Evolutionary conservation across 257 asterid species (phyloP), one percentile per base, ranked within the genome.

Genomic region (Petunia axillaris): DNA sequence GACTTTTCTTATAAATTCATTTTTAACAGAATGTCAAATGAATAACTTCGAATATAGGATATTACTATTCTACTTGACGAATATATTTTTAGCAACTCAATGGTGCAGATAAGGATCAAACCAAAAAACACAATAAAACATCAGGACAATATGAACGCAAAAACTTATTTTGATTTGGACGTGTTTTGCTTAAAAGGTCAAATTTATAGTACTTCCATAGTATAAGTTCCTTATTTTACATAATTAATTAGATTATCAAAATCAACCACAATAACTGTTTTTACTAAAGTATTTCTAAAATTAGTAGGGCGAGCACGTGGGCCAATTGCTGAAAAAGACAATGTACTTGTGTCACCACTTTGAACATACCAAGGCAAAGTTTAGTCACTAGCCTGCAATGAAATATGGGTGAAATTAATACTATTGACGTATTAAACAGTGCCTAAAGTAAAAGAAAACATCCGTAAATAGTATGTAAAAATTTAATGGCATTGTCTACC

Each of bases 401-500:
- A n/a, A 55, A 16, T 77, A 77, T 38, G 16, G 36, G 64, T 39
- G 41, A 48, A 38, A 58, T 62, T 75, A 39, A 54, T 52, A 14
- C 13, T 7, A 5, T 4, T 25, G 1, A 9, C 8, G 70, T 8
- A 76, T 3, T 11, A 77, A 60, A 63, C n/a, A 63, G 66, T 62
- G 57, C 14, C 1, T 0, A 76, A 39, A 11, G 64, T 70, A 81
- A 36, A 14, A 37, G 70, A 59, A 60, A 58, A 16, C 44, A 52
- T 58, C 6, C 50, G 35, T 41, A 77, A 11, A 79, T 53, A 11
- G 79, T 37, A 39, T 65, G 46, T 57, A 70, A 54, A 66, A 48
- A 16, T 5, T 16, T 76, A 62, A 50, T 59, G 79, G 79, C 57
- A 1, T 52, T 87, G 90, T 82, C 54, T 83, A 85, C 91, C 87